phyloP scores from a whole-genome alignment of 2,329 filamentous ascomycete species.

The Malbranchea zuffiana region DNA sequence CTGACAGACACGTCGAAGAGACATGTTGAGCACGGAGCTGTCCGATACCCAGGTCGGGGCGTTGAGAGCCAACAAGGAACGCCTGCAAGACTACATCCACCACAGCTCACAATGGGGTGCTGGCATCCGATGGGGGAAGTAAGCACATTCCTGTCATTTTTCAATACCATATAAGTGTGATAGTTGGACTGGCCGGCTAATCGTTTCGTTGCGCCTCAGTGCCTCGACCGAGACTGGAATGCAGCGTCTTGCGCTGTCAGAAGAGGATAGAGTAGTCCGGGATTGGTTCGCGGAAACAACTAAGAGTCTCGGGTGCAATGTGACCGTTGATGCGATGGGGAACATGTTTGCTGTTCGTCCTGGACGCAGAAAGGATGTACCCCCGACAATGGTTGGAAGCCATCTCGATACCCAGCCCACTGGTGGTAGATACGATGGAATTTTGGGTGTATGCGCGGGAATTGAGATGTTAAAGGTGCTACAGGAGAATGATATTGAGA shows the following conservation, averaged over 20 bases:
- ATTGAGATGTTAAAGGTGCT: slow-evolving; percentile 62
- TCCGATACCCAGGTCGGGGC: slow-evolving; percentile 41
- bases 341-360: slow-evolving; percentile 67
- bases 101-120: slow-evolving; percentile 56
- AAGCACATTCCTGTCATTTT: slow-evolving; percentile 26
- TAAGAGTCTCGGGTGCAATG: slow-evolving; percentile 52
- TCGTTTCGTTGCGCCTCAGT: slow-evolving; percentile 15
- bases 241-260: slow-evolving; percentile 60
- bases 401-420: slow-evolving; percentile 43
- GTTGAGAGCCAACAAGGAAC: slow-evolving; percentile 47
- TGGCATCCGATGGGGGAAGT: slow-evolving; percentile 58
- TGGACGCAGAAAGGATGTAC: slow-evolving; percentile 46
- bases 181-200: background rate
- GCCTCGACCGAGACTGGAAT: slow-evolving; percentile 58
- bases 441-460: slow-evolving; percentile 61
- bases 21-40: slow-evolving; percentile 35
- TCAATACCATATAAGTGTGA: slow-evolving; percentile 2
- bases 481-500: slow-evolving; percentile 56
- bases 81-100: slow-evolving; percentile 55
- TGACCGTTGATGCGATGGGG: slow-evolving; percentile 63
- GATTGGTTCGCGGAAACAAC: slow-evolving; percentile 64
- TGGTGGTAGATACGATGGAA: slow-evolving; percentile 43
- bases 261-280: slow-evolving; percentile 59
- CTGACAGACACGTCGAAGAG: background rate
- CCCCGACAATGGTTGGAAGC: slow-evolving; percentile 41